A percentile compares a stretch with the other conserved stretches of the same genome.
These are phyloP conservation scores for Neofusicoccum sp. DNA, from an alignment of 2,329 filamentous ascomycete species.

Conservation along the genomic window DNA sequence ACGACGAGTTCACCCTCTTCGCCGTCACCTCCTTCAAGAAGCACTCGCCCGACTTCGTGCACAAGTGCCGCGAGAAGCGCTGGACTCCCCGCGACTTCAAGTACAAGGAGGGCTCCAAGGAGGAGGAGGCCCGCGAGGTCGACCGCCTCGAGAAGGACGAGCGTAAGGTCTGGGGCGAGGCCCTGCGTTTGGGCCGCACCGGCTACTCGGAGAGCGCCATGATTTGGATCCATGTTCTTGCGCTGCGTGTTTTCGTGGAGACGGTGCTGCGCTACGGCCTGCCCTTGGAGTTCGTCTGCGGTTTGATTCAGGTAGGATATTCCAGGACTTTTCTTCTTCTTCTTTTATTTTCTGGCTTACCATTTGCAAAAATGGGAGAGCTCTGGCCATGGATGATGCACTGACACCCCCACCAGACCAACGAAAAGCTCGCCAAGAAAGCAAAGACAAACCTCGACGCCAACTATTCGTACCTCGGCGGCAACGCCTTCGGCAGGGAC, in stretches of 20 bases:
- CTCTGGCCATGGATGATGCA: background rate
- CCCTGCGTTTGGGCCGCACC: constrained; percentile 81
- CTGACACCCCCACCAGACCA: constrained; percentile 61
- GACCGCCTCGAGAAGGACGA: constrained; percentile 82
- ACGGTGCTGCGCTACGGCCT: constrained; percentile 95
- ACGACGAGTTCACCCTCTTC: constrained; percentile 88
- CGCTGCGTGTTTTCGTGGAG: constrained; percentile 93
- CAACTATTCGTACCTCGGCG: constrained; percentile 87
- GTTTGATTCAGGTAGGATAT: constrained; percentile 74
- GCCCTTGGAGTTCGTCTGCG: constrained; percentile 85
- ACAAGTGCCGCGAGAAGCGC: constrained; percentile 88
- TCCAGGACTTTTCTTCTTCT: background rate
- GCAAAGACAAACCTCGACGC: constrained; percentile 68
- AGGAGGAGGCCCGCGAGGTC: constrained; percentile 86
- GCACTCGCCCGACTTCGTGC: constrained; percentile 79
- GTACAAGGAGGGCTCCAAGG: constrained; percentile 84
- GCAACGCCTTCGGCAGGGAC: constrained; percentile 89
- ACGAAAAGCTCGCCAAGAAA: constrained; percentile 78
- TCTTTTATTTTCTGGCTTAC: background rate
- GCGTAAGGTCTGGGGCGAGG: constrained; percentile 90
- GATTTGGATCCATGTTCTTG: constrained; percentile 92
- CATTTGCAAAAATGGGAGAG: background rate
- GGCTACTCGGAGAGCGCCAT: constrained; percentile 95
- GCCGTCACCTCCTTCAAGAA: constrained; percentile 95
- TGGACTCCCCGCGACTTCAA: constrained; percentile 96